Base-by-base conservation (phyloP, 306 rosid genomes). In the Begonia fuchsioides region DNA sequence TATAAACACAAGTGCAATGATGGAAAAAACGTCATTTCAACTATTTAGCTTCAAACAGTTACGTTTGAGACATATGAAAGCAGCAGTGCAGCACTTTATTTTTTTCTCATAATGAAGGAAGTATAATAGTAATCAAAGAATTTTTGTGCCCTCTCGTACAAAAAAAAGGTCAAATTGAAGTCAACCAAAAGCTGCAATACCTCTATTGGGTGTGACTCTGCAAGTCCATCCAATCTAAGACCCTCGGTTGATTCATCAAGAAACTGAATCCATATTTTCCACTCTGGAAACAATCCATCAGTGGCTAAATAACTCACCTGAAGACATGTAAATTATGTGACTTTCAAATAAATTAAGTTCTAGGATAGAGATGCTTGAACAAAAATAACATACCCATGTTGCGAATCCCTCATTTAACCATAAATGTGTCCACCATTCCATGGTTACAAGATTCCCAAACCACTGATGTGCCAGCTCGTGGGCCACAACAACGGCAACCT, bases 361-460 rank as follows among this genome's bases (percentile, higher is more conserved):
- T 47, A 39, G 45, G 44, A 35, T 9, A n/a, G 17, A 47, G 52
- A 44, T 51, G 41, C 52, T 40, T 47, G 57, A 69, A 68, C 19
- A 39, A 18, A 52, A 60, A 67, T 44, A 61, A 56, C 61, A 47
- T 75, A 88, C 95, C 95, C 96, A 88, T 62, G 96, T 88, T 39
- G 96, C 96, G 60, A 88, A 88, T 17, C 96, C 96, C 70, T 88
- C 96, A 63, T 88, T 88, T 68, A 88, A 65, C 96, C 96, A 88
- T 54, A 88, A 72, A 75, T 88, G 83, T 15, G 93, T 83, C 96
- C 96, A 88, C 96, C 96, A 88, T 69, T 83, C 96, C 96, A 83
- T 83, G 15, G 93, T 88, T 55, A 88, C 96, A 58, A 88, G 95
- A 72, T 88, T 81, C 14, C 96, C 96, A 70, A 88, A 88, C 96